Conservation (phyloP, 2,329 filamentous ascomycete species). For the Xylaria sp. region DNA sequence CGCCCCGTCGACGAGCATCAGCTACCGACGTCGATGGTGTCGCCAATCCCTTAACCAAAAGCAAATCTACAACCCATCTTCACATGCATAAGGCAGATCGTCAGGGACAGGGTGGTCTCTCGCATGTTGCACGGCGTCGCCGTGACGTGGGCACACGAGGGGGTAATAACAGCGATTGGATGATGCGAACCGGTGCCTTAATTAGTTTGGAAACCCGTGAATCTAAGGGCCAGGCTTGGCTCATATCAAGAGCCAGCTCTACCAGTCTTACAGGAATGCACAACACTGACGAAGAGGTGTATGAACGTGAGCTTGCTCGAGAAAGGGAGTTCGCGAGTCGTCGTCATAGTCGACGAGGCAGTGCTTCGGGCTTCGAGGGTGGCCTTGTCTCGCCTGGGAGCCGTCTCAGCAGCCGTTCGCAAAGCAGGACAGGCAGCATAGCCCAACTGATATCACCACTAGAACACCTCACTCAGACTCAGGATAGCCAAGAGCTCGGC, state of each 20-base stretch:
- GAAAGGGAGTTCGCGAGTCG: slow-evolving; percentile 47
- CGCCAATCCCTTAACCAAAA: slow-evolving; percentile 45
- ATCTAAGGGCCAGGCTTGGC: slow-evolving; percentile 64
- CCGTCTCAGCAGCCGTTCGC: slow-evolving; percentile 43
- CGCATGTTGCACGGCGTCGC: slow-evolving; percentile 29
- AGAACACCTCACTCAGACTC: slow-evolving; percentile 34
- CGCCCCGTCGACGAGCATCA: slow-evolving; percentile 39
- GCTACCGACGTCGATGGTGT: slow-evolving; percentile 27
- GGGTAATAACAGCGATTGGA: slow-evolving; percentile 55
- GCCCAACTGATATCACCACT: slow-evolving; percentile 43
- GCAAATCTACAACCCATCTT: slow-evolving; percentile 59
- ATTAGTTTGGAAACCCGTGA: slow-evolving; percentile 59
- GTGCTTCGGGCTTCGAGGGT: slow-evolving; percentile 36
- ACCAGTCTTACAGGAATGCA: slow-evolving; percentile 53
- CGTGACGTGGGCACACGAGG: slow-evolving; percentile 33
- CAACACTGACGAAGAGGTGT: slow-evolving; percentile 48
- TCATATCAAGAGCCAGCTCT: slow-evolving; percentile 59
- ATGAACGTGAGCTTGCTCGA: slow-evolving; percentile 47
- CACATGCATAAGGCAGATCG: slow-evolving; percentile 25
- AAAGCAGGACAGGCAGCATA: slow-evolving; percentile 41
- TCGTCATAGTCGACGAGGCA: slow-evolving; percentile 44
- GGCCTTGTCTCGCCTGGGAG: slow-evolving; percentile 40
- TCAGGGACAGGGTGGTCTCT: slow-evolving; percentile 21
- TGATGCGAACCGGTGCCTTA: slow-evolving; percentile 57
- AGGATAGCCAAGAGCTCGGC: slow-evolving; percentile 30